Evolutionary conservation across 192 early-diverging fungal genomes (phyloP), one percentile per base, ranked within the genome.

Genomic region (Neocallimastix lanati): DNA sequence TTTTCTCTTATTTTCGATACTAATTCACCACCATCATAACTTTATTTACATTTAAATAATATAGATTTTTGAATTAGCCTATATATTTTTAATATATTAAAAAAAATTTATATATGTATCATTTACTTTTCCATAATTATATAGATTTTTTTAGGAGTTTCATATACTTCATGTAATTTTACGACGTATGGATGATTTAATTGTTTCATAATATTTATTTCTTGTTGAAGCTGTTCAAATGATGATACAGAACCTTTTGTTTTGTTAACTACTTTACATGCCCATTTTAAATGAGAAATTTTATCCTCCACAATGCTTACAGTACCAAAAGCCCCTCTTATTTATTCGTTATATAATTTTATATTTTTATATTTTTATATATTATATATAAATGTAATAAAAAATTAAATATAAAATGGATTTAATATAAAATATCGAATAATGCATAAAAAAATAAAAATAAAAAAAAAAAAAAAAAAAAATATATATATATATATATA

Each of bases 81-180:
- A n/a, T n/a, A n/a, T n/a, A n/a, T n/a, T n/a, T n/a, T n/a, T n/a
- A n/a, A n/a, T n/a, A n/a, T n/a, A n/a, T n/a, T n/a, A n/a, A n/a
- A 37, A 37, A 37, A 1, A 13, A 13, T 7, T 33, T 28, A 1
- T 76, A 58, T 28, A 3, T 5, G 6, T 76, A 33, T 29, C 0
- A 29, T n/a, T 21, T 78, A 88, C 87, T 86, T 84, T 79, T 88
- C 88, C 88, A 88, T 88, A 18, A 88, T 80, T 76, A 88, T 82
- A 37, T 82, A 84, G 13, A 88, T 81, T 78, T 88, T 83, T 78
- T 85, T 82, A 2, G 88, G 84, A 35, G 85, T 84, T 78, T 88
- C 88, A 78, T 81, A 88, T 1, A 87, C 86, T 76, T 88, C 88
- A 15, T 82, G 40, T 38, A 88, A 77, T 18, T 80, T 77, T 3